Evolutionary conservation across 2,329 filamentous ascomycete genomes (phyloP).

Genomic region (Pyricularia grisea): DNA sequence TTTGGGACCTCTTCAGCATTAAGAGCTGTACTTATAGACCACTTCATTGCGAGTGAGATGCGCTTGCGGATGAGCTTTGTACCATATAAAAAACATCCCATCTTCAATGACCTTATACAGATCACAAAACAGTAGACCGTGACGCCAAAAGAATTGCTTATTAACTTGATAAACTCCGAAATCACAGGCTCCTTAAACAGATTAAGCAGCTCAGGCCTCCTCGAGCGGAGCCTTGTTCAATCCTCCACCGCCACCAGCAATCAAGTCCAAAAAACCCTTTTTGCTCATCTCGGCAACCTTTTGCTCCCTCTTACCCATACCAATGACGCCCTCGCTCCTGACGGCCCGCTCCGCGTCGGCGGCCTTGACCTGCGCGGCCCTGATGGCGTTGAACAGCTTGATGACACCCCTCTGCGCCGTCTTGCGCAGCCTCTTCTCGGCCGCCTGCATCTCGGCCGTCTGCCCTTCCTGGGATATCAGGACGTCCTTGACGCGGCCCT

Average conservation of each 20-base stretch:
- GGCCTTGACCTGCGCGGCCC: conserved; percentile 84
- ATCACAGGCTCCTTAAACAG: not conserved
- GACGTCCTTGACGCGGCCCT: conserved; percentile 82
- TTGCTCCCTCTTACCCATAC: conserved; percentile 71
- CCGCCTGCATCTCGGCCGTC: conserved; percentile 49
- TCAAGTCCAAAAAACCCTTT: conserved; percentile 90
- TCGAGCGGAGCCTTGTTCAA: conserved; percentile 50
- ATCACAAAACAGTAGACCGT: not conserved
- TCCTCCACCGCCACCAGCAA: conserved; percentile 54
- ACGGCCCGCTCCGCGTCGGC: conserved; percentile 64
- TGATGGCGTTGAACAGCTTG: conserved; percentile 91
- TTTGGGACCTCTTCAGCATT: not conserved
- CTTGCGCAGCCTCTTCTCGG: conserved; percentile 74
- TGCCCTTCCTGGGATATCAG: conserved; percentile 42
- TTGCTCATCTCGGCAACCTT: conserved; percentile 94
- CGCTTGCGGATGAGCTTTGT: not conserved
- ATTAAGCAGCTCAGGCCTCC: conserved; percentile 31
- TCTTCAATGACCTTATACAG: not conserved
- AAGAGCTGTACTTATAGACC: not conserved
- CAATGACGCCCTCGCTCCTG: conserved; percentile 65
- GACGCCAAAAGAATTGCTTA: not conserved
- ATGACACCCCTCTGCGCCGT: conserved; percentile 90
- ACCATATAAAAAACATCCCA: not conserved
- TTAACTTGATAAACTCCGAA: not conserved
- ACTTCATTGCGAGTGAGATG: not conserved